A percentile compares a stretch with the other conserved stretches of the same genome.
phyloP scores from a whole-genome alignment of 345 rosid genomes.

The Carallia pectinifolia region DNA sequence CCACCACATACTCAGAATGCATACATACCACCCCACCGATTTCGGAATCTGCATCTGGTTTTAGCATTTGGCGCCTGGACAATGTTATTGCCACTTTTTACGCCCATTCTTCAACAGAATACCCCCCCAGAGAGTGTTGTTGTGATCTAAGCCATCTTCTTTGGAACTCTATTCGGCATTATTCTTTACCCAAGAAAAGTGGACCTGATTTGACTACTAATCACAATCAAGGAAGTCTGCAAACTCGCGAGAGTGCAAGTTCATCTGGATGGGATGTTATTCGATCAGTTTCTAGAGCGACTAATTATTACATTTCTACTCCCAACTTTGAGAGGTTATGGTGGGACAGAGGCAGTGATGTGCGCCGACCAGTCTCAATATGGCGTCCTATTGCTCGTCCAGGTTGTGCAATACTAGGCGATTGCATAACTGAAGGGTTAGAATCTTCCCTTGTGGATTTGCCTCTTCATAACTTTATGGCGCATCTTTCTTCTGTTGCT shows the following conservation, averaged over 20 bases:
- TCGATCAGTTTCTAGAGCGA: constrained; percentile 70
- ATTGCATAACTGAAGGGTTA: constrained; percentile 95
- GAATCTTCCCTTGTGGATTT: constrained; percentile 24
- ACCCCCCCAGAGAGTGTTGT: constrained; percentile 55
- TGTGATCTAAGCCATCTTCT: constrained; percentile 71
- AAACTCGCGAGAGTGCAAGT: constrained; percentile 42
- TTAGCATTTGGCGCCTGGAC: constrained; percentile 92
- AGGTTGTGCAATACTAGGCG: constrained; percentile 81
- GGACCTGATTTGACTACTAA: constrained; percentile 34
- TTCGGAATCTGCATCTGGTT: constrained; percentile 57
- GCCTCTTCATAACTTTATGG: constrained; percentile 1
- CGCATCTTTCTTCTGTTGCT: constrained; percentile 2
- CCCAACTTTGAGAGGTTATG: constrained; percentile 95
- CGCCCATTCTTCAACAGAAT: constrained; percentile 64
- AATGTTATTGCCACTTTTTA: constrained; percentile 89
- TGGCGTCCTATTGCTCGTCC: constrained; percentile 86
- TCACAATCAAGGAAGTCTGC: constrained; percentile 37
- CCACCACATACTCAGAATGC: constrained; percentile 82
- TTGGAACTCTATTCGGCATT: constrained; percentile 61
- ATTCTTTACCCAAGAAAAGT: constrained; percentile 41
- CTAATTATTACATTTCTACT: constrained; percentile 63
- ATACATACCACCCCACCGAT: constrained; percentile 51
- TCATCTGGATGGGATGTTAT: constrained; percentile 86
- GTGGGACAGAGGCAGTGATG: constrained; percentile 97
- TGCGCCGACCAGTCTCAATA: constrained; percentile 81